Conservation (phyloP, 495 filamentous ascomycete species). For the Xylaria intraflava region DNA sequence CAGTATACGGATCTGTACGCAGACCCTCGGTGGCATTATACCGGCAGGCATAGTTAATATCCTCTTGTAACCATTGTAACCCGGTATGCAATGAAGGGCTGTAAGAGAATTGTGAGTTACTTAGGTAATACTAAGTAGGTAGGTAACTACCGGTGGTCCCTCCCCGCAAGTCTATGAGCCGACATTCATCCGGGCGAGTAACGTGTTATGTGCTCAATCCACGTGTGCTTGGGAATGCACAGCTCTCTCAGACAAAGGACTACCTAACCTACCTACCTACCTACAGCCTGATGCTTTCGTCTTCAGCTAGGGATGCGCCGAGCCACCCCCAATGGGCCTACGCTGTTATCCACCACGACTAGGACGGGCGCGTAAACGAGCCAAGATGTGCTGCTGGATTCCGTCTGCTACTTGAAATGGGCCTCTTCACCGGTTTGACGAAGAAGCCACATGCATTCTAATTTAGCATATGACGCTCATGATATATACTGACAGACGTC, state of each 20-base stretch:
- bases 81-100: no score
- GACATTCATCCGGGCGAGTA: no score
- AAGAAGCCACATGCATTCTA: background rate
- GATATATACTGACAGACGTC: background rate
- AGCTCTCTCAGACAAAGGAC: background rate
- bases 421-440: background rate
- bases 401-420: background rate
- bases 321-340: conserved; percentile 1
- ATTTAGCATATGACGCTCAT: background rate
- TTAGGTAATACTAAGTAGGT: no score
- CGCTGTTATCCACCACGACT: background rate
- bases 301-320: conserved; percentile 7
- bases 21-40: no score
- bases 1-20: no score
- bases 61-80: no score
- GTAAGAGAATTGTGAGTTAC: no score
- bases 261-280: background rate
- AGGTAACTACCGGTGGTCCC: no score
- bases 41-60: no score
- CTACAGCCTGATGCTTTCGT: background rate
- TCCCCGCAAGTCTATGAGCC: no score
- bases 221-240: background rate
- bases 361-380: conserved; percentile 6
- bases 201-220: no score
- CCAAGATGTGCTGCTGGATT: background rate